phyloP scores from a whole-genome alignment of 805 yeast species.

The Yamadazyma endophytica region DNA sequence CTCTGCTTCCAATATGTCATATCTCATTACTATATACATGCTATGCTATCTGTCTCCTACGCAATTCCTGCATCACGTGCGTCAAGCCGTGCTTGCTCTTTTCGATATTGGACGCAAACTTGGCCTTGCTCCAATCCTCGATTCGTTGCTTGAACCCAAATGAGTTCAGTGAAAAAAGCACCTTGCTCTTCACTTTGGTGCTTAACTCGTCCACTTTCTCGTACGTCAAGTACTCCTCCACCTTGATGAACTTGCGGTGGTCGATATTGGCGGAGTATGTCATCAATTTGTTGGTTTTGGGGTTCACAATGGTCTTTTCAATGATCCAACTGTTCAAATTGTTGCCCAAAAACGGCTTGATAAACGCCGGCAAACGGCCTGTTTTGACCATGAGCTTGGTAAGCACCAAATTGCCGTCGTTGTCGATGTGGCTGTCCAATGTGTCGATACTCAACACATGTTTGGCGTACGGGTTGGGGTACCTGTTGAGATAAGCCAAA shows the following conservation, averaged over 20 bases:
- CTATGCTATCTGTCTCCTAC: conserved; percentile 17
- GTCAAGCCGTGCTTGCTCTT: conserved; percentile 70
- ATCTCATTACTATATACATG: too few relatives aligned
- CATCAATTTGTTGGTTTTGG: conserved; percentile 46
- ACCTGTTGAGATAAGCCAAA: conserved; percentile 61
- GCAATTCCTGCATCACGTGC: conserved; percentile 67
- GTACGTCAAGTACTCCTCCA: conserved; percentile 73
- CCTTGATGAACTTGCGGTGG: conserved; percentile 70
- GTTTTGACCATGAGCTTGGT: conserved; percentile 72
- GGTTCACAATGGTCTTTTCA: conserved; percentile 74
- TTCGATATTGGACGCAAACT: conserved; percentile 62
- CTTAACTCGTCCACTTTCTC: conserved; percentile 22
- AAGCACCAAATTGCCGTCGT: conserved; percentile 61
- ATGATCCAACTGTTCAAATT: conserved; percentile 75
- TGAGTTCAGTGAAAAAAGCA: conserved; percentile 69
- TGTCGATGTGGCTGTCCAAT: conserved; percentile 53
- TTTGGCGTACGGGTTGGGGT: conserved; percentile 73
- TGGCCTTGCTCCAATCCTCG: conserved; percentile 75
- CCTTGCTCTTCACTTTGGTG: conserved; percentile 55
- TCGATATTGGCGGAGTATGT: conserved; percentile 82
- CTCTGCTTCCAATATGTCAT: too few relatives aligned
- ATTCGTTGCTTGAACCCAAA: conserved; percentile 65
- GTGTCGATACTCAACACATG: conserved; percentile 87
- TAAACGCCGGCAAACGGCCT: conserved; percentile 79
- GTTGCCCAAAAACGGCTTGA: conserved; percentile 67